These are phyloP conservation scores for Lasiosphaeria ovina DNA, from an alignment of 495 filamentous ascomycete species.

Conservation along the genomic window DNA sequence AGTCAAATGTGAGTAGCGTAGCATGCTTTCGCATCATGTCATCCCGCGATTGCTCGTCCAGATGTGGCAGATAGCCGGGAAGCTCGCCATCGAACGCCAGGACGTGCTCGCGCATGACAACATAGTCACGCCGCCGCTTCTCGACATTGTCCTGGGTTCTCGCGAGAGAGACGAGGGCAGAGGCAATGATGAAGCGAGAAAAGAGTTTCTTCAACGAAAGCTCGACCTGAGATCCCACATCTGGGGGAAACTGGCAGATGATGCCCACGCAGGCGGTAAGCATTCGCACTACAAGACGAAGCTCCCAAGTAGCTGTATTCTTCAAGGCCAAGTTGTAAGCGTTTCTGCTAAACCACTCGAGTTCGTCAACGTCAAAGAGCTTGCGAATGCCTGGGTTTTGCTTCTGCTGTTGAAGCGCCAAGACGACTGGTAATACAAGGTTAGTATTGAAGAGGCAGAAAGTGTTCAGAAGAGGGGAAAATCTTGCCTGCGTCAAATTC, in stretches of 20 bases:
- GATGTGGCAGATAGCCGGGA: conserved; percentile 32
- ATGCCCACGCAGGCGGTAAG: conserved; percentile 61
- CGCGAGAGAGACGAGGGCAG: conserved; percentile 58
- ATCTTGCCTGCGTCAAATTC: conserved; percentile 62
- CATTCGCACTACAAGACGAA: conserved; percentile 53
- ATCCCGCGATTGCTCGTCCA: conserved; percentile 43
- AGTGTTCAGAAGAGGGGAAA: conserved; percentile 6
- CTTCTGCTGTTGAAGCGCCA: conserved; percentile 41
- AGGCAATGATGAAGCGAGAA: conserved; percentile 66
- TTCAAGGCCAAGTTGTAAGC: conserved; percentile 72
- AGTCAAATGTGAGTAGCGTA: conserved; percentile 65
- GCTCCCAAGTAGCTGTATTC: conserved; percentile 53
- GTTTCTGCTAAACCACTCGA: conserved; percentile 80
- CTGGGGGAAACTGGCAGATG: conserved; percentile 56
- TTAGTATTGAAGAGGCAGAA: too few species aligned
- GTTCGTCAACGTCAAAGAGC: conserved; percentile 57
- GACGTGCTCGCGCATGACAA: conserved; percentile 54
- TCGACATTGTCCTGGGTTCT: conserved; percentile 62
- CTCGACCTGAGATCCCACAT: conserved; percentile 45
- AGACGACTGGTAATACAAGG: conserved; percentile 32
- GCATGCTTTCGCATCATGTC: conserved; percentile 63
- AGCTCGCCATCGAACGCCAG: conserved; percentile 50
- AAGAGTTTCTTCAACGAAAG: conserved; percentile 59
- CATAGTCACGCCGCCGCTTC: conserved; percentile 59
- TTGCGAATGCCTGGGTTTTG: conserved; percentile 24